phyloP scores from a whole-genome alignment of 2,329 filamentous ascomycete species.

The Fusarium agapanthi region DNA sequence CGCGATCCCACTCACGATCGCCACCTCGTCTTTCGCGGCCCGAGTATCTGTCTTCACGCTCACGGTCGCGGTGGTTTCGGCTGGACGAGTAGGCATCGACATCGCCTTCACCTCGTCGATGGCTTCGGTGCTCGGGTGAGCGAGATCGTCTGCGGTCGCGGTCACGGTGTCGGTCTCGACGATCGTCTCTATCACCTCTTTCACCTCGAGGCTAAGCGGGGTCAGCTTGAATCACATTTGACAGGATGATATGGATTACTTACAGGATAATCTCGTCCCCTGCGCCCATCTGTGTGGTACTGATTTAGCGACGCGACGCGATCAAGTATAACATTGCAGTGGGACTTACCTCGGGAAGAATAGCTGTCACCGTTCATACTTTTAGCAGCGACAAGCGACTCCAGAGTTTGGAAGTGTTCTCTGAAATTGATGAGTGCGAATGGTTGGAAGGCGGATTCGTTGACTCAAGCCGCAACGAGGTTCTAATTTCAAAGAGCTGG shows the following conservation, averaged over 20 bases:
- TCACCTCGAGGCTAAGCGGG: conserved; percentile 44
- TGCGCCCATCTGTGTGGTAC: conserved; percentile 55
- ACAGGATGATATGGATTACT: conserved; percentile 36
- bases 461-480: conserved; percentile 43
- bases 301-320: conserved; percentile 46
- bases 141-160: conserved; percentile 77
- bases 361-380: conserved; percentile 89
- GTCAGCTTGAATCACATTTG: conserved; percentile 28
- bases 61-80: conserved; percentile 89
- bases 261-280: conserved; percentile 65
- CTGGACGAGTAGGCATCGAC: conserved; percentile 94
- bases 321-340: conserved; percentile 11
- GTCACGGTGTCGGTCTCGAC: conserved; percentile 45
- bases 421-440: conserved; percentile 36
- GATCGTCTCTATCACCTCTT: conserved; percentile 45
- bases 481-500: conserved; percentile 42
- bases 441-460: conserved; percentile 34
- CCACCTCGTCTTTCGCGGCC: conserved; percentile 65
- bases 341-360: conserved; percentile 74
- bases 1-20: conserved; percentile 81
- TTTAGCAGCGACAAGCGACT: conserved; percentile 31
- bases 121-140: conserved; percentile 77
- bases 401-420: conserved; percentile 13
- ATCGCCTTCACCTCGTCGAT: conserved; percentile 76
- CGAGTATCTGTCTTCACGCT: conserved; percentile 91